phyloP scores from a whole-genome alignment of 1,139 yeast genomes.

The Arxiozyma telluris region DNA sequence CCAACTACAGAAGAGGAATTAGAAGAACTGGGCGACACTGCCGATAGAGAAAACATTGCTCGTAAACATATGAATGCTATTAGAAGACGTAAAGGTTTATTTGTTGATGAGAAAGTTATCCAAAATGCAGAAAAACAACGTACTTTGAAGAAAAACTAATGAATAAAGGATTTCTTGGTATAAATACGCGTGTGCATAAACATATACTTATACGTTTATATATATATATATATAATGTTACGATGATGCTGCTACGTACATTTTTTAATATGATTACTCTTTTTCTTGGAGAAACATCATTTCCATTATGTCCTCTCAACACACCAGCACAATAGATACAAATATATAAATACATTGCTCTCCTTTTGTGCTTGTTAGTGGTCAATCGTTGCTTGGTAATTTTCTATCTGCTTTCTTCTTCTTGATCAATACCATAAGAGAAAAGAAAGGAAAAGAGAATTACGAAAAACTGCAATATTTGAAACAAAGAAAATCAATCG shows the following conservation, averaged over 20 bases:
- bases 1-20: conserved; percentile 97
- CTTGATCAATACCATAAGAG: background rate
- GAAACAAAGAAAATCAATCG: background rate
- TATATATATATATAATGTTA: too few species aligned
- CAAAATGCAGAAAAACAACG: conserved; percentile 90
- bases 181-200: too few species aligned
- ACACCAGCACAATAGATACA: background rate
- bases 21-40: conserved; percentile 86
- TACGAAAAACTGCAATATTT: background rate
- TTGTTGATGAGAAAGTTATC: conserved; percentile 82
- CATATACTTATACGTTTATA: too few species aligned
- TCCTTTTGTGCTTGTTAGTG: background rate
- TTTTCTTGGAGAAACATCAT: background rate
- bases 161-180: too few species aligned
- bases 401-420: background rate
- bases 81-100: conserved; percentile 80
- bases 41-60: conserved; percentile 88
- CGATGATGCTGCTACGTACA: too few species aligned
- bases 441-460: background rate
- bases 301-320: background rate
- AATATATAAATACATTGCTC: background rate
- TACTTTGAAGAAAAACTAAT: conserved; percentile 50
- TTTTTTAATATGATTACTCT: background rate
- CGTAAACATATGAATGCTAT: conserved; percentile 74
- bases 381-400: too few species aligned